Evolutionary conservation across 2,329 filamentous ascomycete genomes (phyloP), one percentile per base, ranked within the genome.

Genomic region (Coleophoma eucalyptorum): DNA sequence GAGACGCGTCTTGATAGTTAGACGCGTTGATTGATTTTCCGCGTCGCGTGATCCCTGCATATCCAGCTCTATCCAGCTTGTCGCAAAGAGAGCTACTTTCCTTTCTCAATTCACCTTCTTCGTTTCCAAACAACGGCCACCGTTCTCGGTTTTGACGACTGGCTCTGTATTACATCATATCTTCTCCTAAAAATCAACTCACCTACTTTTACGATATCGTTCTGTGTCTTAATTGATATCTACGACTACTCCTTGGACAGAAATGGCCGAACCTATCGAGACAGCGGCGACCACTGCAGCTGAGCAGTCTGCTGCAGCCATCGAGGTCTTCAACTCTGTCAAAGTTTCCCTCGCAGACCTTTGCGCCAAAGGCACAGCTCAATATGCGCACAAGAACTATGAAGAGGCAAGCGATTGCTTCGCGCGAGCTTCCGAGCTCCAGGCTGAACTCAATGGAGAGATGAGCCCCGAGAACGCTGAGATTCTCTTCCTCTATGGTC

Each of bases 401-500:
- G 82, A 87, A 49, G 85, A 86, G 45, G 91, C 94, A 10, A 83
- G 90, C 50, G 93, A 97, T 65, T 76, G 92, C 56, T 97, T 92
- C 73, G 92, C 91, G 41, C 83, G 86, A 64, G 94, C 94, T 32
- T 90, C 90, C 50, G 89, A 95, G 68, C 80, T 97, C 54, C 94
- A 99, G 72, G 90, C 89, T 51, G 83, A 90, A 67, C 77, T 97
- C 67, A 94, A 97, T 68, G 94, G 93, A 68, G 94, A 97, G 71
- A 89, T 95, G 79, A 84, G 84, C 15, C 84, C 89, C 4, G 86
- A 90, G 51, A 99, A 99, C 62, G 93, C 92, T 46, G 93, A 97
- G 67, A 82, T 99, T 43, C 82, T 97, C 18, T 99, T 96, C 69
- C 82, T 91, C 57, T 99, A 99, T 70, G 94, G 94, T 13, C 89